A percentile compares a stretch with the other conserved stretches of the same genome.
Evolutionary conservation across 1,284 basidiomycete genomes (phyloP).

Genomic region (Jaminaea rosea): DNA sequence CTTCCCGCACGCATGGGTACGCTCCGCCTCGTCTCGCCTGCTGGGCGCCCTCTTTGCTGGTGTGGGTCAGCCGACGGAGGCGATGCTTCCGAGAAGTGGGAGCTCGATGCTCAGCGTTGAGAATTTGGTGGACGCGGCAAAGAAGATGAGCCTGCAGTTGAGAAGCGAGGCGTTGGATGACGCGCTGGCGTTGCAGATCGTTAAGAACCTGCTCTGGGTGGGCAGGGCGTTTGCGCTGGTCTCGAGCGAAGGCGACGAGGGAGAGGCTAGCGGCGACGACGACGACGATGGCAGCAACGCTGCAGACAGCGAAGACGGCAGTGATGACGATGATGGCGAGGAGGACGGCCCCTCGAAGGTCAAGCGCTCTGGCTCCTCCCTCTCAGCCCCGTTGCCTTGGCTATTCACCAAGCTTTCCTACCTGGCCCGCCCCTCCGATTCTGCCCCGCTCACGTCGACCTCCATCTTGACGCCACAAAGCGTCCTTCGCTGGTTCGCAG

Average conservation of each 20-base stretch:
- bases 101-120: constrained; percentile 50
- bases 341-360: constrained; percentile 7
- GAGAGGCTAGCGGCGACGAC: constrained; percentile 15
- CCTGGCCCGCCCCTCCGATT: constrained; percentile 55
- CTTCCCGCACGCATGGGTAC: constrained; percentile 91
- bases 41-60: constrained; percentile 65
- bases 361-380: constrained; percentile 9
- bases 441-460: background rate
- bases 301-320: constrained; percentile 23
- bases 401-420: constrained; percentile 88
- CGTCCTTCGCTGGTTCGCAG: constrained; percentile 61
- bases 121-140: constrained; percentile 63
- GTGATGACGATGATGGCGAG: constrained; percentile 29
- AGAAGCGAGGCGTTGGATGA: constrained; percentile 73
- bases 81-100: constrained; percentile 10
- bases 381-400: constrained; percentile 70
- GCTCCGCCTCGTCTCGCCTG: constrained; percentile 68
- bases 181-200: constrained; percentile 68
- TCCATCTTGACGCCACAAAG: background rate
- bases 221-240: constrained; percentile 55
- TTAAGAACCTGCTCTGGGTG: constrained; percentile 88
- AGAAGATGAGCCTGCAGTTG: constrained; percentile 69
- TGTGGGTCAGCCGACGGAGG: no score
- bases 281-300: constrained; percentile 15
- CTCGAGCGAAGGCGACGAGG: constrained; percentile 26